Conservation (phyloP, 2,329 filamentous ascomycete species). For the Zymoseptoria passerinii region DNA sequence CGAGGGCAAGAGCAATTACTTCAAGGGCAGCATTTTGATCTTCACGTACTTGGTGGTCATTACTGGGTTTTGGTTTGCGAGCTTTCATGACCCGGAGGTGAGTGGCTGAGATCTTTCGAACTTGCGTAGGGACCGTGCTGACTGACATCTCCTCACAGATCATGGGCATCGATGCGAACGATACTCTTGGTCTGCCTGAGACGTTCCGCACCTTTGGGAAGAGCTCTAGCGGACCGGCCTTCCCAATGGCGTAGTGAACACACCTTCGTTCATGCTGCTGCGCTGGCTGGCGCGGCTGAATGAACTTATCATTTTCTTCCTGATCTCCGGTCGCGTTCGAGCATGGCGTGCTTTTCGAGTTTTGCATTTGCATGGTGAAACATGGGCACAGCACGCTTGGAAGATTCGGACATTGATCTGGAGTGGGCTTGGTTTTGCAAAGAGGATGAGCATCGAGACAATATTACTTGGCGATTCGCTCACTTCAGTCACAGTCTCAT, state of each 20-base stretch:
- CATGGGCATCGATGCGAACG: constrained; percentile 19
- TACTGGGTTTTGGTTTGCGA: constrained; percentile 82
- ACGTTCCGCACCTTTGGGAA: constrained; percentile 17
- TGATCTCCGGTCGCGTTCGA: background rate
- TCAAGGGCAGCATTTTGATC: constrained; percentile 94
- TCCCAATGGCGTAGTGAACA: background rate
- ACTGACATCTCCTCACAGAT: constrained; percentile 11
- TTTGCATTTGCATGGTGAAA: background rate
- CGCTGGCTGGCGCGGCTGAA: no score
- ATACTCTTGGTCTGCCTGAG: constrained; percentile 17
- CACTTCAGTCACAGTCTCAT: background rate
- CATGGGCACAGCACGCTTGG: background rate
- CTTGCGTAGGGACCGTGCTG: background rate
- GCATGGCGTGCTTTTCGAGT: background rate
- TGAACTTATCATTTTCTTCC: background rate
- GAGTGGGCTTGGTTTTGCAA: background rate
- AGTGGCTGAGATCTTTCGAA: constrained; percentile 7
- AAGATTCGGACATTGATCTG: background rate
- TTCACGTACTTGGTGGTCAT: constrained; percentile 89
- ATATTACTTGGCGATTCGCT: background rate
- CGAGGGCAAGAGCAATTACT: constrained; percentile 99
- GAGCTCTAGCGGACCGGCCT: constrained; percentile 12
- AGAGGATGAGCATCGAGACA: background rate
- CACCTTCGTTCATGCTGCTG: background rate
- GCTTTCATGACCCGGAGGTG: constrained; percentile 48